Evolutionary conservation across 2,329 filamentous ascomycete genomes (phyloP).

Genomic region (Apiospora pterosperma): DNA sequence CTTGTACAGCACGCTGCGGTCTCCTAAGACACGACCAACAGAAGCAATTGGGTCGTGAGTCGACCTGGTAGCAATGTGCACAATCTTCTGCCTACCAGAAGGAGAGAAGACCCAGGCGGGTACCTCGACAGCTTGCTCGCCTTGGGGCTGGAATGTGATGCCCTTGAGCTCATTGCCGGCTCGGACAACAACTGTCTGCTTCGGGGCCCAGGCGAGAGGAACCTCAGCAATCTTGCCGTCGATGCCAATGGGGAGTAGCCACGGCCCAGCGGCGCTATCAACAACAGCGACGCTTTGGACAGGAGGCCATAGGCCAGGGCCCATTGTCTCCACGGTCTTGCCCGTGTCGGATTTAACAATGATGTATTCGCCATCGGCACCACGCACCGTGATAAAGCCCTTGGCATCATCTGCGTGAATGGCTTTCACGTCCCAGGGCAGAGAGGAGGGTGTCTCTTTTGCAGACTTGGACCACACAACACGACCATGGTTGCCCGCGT

Average conservation of each 20-base stretch:
- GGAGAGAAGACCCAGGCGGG: constrained; percentile 73
- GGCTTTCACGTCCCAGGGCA: constrained; percentile 64
- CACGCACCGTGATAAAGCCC: constrained; percentile 55
- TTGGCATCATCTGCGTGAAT: constrained; percentile 59
- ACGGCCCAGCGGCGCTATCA: constrained; percentile 48
- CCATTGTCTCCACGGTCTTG: constrained; percentile 42
- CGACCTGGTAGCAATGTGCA: constrained; percentile 64
- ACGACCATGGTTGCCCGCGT: constrained; percentile 69
- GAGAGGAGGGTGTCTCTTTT: constrained; percentile 50
- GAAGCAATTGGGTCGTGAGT: constrained; percentile 86
- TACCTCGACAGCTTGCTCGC: constrained; percentile 38
- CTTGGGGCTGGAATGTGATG: constrained; percentile 45
- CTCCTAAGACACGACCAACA: constrained; percentile 88
- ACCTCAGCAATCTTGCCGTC: constrained; percentile 48
- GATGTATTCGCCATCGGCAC: constrained; percentile 59
- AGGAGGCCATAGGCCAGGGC: constrained; percentile 33
- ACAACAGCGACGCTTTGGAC: constrained; percentile 49
- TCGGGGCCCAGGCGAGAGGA: constrained; percentile 42
- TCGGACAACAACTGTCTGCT: constrained; percentile 53
- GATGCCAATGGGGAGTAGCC: constrained; percentile 50
- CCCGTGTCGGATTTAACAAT: constrained; percentile 53
- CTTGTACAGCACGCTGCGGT: constrained; percentile 94
- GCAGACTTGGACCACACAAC: constrained; percentile 74
- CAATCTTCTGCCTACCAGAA: constrained; percentile 62
- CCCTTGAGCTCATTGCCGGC: constrained; percentile 52